Evolutionary conservation across 1,139 yeast genomes (phyloP).

Genomic region (Sugiyamaella sp.): DNA sequence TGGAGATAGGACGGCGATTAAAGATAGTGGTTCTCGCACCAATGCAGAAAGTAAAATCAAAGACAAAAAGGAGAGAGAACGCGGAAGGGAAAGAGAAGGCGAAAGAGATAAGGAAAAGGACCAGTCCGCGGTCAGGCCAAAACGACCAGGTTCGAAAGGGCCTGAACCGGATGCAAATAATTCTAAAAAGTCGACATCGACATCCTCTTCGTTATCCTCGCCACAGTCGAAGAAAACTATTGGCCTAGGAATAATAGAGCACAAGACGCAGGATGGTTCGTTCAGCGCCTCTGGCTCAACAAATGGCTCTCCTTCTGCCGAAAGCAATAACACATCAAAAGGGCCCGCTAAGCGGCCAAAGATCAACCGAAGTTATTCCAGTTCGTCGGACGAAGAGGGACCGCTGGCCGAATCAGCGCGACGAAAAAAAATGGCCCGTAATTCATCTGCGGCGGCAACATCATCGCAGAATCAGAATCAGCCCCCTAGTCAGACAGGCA

Average conservation of each 20-base stretch:
- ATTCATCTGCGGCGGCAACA: too few species aligned
- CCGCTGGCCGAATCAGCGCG: conserved; percentile 19
- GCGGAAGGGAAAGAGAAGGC: not conserved
- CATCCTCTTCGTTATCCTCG: too few species aligned
- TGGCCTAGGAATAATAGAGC: conserved; percentile 20
- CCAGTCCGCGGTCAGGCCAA: too few species aligned
- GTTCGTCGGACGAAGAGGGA: conserved; percentile 26
- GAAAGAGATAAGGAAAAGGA: not conserved
- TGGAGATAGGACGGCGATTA: not conserved
- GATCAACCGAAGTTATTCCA: conserved; percentile 30
- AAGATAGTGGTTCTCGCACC: too few species aligned
- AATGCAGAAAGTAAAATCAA: too few species aligned
- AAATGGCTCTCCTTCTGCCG: not conserved
- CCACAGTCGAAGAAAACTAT: conserved; percentile 12
- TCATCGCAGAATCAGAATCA: conserved; percentile 1
- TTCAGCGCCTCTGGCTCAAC: not conserved
- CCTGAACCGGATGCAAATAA: too few species aligned
- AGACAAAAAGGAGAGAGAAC: not conserved
- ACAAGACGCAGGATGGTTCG: conserved; percentile 4
- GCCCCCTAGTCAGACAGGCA: not conserved
- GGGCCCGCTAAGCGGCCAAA: conserved; percentile 25
- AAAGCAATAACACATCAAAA: not conserved
- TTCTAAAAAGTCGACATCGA: not conserved
- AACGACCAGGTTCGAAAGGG: too few species aligned
- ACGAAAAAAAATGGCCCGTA: conserved; percentile 8